These are phyloP conservation scores for Fraxinus nigra DNA, from an alignment of 305 asterid species.

Conservation along the genomic window DNA sequence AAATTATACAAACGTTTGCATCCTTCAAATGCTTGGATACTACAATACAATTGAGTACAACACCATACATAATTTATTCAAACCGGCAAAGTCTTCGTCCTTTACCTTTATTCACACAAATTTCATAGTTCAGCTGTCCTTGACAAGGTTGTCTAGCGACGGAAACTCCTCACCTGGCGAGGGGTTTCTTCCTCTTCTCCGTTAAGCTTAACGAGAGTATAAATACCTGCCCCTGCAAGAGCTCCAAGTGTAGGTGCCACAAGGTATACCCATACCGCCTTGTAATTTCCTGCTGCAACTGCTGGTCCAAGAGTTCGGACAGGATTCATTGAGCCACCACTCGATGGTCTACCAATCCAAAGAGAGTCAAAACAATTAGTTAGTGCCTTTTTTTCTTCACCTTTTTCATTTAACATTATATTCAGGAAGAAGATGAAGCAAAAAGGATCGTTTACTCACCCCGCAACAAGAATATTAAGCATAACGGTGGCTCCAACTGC, in stretches of 20 bases:
- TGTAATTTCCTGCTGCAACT: background rate
- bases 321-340: background rate
- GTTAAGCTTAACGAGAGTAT: background rate
- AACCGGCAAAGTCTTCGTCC: constrained; percentile 2
- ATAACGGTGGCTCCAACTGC: constrained; percentile 93
- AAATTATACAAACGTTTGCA: background rate
- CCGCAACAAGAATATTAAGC: constrained; percentile 88
- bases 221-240: background rate
- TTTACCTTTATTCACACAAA: constrained; percentile 11
- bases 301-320: background rate
- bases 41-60: background rate
- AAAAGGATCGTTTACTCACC: constrained; percentile 39
- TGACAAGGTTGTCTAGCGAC: constrained; percentile 27
- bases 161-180: constrained; percentile 40
- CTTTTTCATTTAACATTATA: background rate
- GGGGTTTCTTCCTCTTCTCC: constrained; percentile 27
- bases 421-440: background rate
- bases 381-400: background rate
- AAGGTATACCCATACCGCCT: background rate
- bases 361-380: background rate
- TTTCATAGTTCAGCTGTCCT: background rate
- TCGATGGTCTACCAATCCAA: background rate
- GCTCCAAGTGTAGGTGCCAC: background rate
- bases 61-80: background rate
- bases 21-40: background rate